Evolutionary conservation across 805 yeast genomes (phyloP).

Genomic region (Suhomyces prunicola): DNA sequence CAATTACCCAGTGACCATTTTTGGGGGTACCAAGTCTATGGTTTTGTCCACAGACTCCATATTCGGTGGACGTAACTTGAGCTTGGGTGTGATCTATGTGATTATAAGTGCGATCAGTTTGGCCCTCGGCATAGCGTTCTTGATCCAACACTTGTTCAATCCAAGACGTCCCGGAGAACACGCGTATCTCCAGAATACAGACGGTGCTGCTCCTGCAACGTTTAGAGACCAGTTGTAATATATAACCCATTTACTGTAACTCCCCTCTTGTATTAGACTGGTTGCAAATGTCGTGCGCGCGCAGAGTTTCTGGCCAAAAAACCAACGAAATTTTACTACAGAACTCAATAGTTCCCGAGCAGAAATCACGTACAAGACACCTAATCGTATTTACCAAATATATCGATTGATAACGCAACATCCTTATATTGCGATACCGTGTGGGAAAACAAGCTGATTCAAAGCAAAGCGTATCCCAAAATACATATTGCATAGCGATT

Average conservation of each 20-base stretch:
- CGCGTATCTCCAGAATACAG: conserved; percentile 42
- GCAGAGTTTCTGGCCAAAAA: conserved; percentile 1
- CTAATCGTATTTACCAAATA: not conserved
- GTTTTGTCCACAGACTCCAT: conserved; percentile 78
- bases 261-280: not conserved
- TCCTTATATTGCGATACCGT: not conserved
- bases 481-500: not conserved
- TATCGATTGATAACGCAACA: not conserved
- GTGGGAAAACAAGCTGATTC: not conserved
- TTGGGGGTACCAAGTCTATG: conserved; percentile 86
- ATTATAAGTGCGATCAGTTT: conserved; percentile 79
- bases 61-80: conserved; percentile 84
- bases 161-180: conserved; percentile 88
- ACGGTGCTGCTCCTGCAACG: conserved; percentile 4
- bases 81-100: conserved; percentile 80
- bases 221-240: conserved; percentile 23
- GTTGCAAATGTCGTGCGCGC: conserved; percentile 4
- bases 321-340: conserved; percentile 3
- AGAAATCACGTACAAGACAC: not conserved
- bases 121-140: conserved; percentile 68
- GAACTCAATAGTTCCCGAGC: not conserved
- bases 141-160: conserved; percentile 75
- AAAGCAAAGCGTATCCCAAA: not conserved
- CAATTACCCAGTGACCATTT: conserved; percentile 78
- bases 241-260: not conserved